Evolutionary conservation across 441 rosid genomes (phyloP), one percentile per base, ranked within the genome.

Genomic region (Populus tomentosa): DNA sequence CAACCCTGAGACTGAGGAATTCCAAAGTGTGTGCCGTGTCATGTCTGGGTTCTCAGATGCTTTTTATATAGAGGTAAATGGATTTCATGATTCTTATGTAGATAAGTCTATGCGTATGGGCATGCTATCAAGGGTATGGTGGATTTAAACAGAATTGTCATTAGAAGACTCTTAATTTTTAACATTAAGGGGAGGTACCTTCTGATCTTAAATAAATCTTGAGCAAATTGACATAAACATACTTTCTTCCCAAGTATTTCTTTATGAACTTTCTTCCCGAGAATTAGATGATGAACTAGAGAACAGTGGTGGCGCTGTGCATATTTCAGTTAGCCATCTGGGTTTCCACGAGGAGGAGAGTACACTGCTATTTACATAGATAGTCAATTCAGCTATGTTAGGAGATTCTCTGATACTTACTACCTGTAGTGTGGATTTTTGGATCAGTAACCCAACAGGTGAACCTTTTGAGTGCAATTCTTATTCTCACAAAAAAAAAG

Each of bases 1-100:
- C 83, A 86, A 89, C 76, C 90, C 94, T 33, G 97, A 94, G 80
- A 85, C 86, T 24, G 97, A 93, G 85, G 97, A 91, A 76, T 94
- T 83, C 76, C 94, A 93, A 78, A 89, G 98, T 69, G 91, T 90
- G 21, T 94, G 98, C 33, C 95, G 95, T 59, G 98, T 94, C 79
- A 91, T 94, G 97, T 93, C 98, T 71, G 98, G 98, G 9, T 89
- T 94, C 80, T 88, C 97, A 9, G 94, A 94, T 88, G 86, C 92
- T 46, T 91, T 94, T 82, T 94, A 94, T 84, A 79, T 59, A 13
- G 91, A 94, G 97, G 97, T 94, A 84, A 69, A 30, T 67, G 6
- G 76, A 35, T 32, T 75, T 50, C 11, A 42, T 5, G 23, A 33
- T 62, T 10, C 50, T n/a, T 30, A 28, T 82, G 73, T 16, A 46